A percentile compares a stretch with the other conserved stretches of the same genome.
Evolutionary conservation across 2,329 filamentous ascomycete genomes (phyloP).

Genomic region (Clonostachys rosea): DNA sequence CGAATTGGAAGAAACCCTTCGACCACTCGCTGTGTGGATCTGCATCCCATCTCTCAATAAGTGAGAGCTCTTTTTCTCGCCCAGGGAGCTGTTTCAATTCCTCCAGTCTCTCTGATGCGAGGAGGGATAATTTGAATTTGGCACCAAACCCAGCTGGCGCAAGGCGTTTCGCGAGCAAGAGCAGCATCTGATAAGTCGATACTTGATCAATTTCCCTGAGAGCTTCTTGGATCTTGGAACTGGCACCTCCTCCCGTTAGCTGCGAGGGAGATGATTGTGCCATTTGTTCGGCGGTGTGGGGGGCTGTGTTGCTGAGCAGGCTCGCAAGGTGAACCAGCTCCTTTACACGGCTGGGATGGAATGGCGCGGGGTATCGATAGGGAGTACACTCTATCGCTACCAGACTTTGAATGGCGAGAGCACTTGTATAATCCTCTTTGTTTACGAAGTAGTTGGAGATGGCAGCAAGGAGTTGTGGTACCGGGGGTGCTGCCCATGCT

Average conservation of each 20-base stretch:
- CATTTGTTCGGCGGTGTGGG: constrained; percentile 18
- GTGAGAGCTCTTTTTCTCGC: constrained; percentile 33
- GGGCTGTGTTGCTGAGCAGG: constrained; percentile 43
- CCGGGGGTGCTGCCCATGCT: constrained; percentile 44
- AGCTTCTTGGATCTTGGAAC: constrained; percentile 14
- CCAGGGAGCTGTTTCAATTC: constrained; percentile 42
- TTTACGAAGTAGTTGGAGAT: constrained; percentile 35
- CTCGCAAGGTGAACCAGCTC: constrained; percentile 46
- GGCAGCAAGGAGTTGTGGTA: constrained; percentile 37
- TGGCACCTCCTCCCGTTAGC: constrained; percentile 8
- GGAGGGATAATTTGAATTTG: constrained; percentile 36
- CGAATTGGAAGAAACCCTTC: constrained; percentile 41
- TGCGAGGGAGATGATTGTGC: background rate
- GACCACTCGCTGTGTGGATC: constrained; percentile 31
- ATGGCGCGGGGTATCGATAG: constrained; percentile 43
- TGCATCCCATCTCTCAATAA: constrained; percentile 38
- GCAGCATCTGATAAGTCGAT: constrained; percentile 46
- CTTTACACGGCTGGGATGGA: constrained; percentile 44
- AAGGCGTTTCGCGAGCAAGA: constrained; percentile 40
- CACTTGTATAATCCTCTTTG: constrained; percentile 10
- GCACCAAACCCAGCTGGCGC: constrained; percentile 33
- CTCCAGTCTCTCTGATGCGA: constrained; percentile 39
- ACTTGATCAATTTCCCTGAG: constrained; percentile 44
- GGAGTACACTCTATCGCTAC: constrained; percentile 42
- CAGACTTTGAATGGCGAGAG: constrained; percentile 42